Evolutionary conservation across 2,329 filamentous ascomycete genomes (phyloP), one percentile per base, ranked within the genome.

Genomic region (Pseudocercospora ulei): DNA sequence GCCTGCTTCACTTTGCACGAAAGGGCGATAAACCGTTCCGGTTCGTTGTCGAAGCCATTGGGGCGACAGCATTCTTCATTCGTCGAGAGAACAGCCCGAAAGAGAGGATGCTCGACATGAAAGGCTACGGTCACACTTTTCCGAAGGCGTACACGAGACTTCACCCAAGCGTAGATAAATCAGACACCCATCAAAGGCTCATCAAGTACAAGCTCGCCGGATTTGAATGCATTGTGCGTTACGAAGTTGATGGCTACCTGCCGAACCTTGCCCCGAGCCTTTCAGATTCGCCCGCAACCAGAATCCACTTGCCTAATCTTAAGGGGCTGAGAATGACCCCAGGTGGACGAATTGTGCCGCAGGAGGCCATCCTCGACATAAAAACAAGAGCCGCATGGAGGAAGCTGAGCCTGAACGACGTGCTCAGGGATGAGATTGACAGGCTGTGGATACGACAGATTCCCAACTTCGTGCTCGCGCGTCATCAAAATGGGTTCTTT

Each of bases 71-170:
- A 0, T 78, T 82, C 58, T 68, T 84, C 33, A 56, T 78, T 7
- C 72, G 78, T 1, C 66, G 72, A 13, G 76, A 80, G 50, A 75
- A 73, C 28, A 68, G 71, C 0, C 75, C 77, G 0, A 69, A 56
- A 0, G 73, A 79, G 47, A 53, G 65, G 0, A 75, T 82, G 3
- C 48, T 60, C 0, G 65, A 65, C n/a, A 60, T 82, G 0, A 49
- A 50, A 9, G 80, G 79, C 0, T 81, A 67, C 48, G 78, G 78
- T 0, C 77, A 82, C 48, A 68, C 73, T 0, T 83, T 84, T 47
- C 75, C 75, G 0, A 75, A 81, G 31, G 65, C 66, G 1, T 77
- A 81, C 51, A 83, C 80, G 0, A 73, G 66, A 0, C 82, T 78
- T 77, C 69, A 72, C 6, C 7, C 49, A 0, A 66, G 65, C 1